Base-by-base conservation (phyloP, 129 eudicot genomes). In the Daucus carota region DNA sequence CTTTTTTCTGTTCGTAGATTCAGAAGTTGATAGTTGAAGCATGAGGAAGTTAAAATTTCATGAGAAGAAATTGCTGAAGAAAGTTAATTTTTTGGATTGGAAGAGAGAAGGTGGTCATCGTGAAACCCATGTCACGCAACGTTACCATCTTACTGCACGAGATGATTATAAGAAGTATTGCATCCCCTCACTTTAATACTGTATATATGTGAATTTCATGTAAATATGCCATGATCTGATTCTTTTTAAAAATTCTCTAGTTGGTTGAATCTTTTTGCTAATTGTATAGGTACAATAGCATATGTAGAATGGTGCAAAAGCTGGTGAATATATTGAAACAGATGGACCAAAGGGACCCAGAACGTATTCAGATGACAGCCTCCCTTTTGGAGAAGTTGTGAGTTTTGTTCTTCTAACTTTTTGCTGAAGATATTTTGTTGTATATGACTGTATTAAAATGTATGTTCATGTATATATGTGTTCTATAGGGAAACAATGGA, bases 61-160 rank as follows among this genome's bases (percentile, higher is more conserved):
- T 76, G 98, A 94, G 81, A 86, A 91, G 91, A 94, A 94, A 78
- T 72, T 94, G 0, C 54, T 91, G 79, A 94, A 91, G 86, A 91
- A 91, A 75, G 85, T 87, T 2, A 81, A 94, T 68, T 89, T 94
- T 75, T 71, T 91, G 80, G 92, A 89, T 76, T 94, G 98, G 98
- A 91, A 91, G 77, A 85, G 98, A 84, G 98, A 94, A 91, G 98
- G 96, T 1, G 92, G 93, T 74, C 98, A 94, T 77, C 75, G 97
- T 26, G 98, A 94, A 86, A 83, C 83, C 77, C 79, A 80, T 33
- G 96, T 94, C n/a, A 89, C 88, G 83, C 97, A 85, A 0, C 97
- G 96, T 5, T 91, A 91, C 73, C 98, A 87, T 72, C 88, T 94
- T 77, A 91, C 98, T 7, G 93, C 87, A 70, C 85, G 98, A 54